Evolutionary conservation across 176 grass and related monocot genomes (phyloP).

Genomic region (Triticum monococcum): DNA sequence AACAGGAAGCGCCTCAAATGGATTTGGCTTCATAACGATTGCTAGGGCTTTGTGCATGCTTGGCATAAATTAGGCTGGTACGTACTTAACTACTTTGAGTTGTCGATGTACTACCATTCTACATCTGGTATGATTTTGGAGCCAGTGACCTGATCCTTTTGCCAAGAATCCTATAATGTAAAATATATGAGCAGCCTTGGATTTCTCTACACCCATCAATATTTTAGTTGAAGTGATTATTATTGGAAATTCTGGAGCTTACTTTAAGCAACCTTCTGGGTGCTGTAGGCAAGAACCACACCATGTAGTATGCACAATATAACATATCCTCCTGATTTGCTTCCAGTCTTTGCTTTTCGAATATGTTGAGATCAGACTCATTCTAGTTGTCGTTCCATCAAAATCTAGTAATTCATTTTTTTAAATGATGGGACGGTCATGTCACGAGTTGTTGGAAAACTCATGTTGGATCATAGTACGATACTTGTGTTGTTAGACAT

Average conservation of each 20-base stretch:
- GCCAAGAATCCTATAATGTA: background rate
- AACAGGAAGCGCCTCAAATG: constrained; percentile 1
- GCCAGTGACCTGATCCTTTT: background rate
- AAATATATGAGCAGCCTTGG: background rate
- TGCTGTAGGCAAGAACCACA: background rate
- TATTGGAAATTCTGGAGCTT: background rate
- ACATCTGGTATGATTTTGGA: background rate
- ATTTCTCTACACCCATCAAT: background rate
- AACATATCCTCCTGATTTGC: background rate
- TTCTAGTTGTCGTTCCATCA: background rate
- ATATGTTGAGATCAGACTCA: constrained; percentile 3
- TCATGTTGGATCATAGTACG: background rate
- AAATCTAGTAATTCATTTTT: background rate
- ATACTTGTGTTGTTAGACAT: background rate
- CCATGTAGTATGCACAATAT: background rate
- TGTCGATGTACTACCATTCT: background rate
- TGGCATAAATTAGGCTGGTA: background rate
- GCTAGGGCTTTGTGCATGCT: constrained; percentile 2
- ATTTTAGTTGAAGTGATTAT: background rate
- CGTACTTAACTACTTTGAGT: constrained; percentile 8
- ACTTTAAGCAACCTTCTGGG: background rate
- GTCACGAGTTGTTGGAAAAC: background rate
- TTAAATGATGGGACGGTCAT: background rate
- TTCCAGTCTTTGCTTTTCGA: background rate
- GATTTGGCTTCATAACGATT: background rate